Evolutionary conservation across 768 basidiomycete genomes (phyloP).

Genomic region (Rhodosporidiobolus sp.): DNA sequence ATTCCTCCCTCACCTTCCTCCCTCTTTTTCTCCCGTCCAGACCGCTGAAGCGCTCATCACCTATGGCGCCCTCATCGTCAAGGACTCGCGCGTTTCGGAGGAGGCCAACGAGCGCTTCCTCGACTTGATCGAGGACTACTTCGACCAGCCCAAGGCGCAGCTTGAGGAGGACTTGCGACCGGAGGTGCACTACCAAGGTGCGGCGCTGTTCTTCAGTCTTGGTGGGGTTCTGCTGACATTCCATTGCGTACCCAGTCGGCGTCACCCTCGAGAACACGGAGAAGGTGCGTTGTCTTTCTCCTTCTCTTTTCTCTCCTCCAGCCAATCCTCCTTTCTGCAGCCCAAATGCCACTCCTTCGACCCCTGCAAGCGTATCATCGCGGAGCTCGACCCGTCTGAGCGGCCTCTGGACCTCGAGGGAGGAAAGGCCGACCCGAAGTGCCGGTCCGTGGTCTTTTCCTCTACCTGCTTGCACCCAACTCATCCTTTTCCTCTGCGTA

Average conservation of each 20-base stretch:
- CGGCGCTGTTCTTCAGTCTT: slow-evolving; percentile 7
- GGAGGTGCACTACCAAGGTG: slow-evolving; percentile 75
- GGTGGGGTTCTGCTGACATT: not conserved
- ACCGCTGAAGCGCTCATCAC: slow-evolving; percentile 75
- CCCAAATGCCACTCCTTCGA: slow-evolving; percentile 58
- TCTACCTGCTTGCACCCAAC: not conserved
- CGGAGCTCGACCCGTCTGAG: slow-evolving; percentile 68
- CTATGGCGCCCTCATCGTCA: slow-evolving; percentile 81
- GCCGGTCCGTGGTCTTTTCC: slow-evolving; percentile 56
- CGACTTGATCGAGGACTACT: slow-evolving; percentile 90
- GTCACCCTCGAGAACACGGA: slow-evolving; percentile 96
- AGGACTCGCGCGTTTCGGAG: slow-evolving; percentile 78
- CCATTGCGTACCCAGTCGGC: slow-evolving; percentile 56
- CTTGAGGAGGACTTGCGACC: slow-evolving; percentile 76
- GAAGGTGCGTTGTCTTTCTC: slow-evolving; percentile 54
- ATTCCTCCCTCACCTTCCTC: not conserved
- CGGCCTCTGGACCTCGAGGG: slow-evolving; percentile 68
- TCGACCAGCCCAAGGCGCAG: slow-evolving; percentile 63
- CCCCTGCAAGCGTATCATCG: slow-evolving; percentile 76
- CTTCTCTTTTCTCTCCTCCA: slow-evolving; percentile 50
- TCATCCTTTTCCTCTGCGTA: not conserved
- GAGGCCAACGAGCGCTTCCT: slow-evolving; percentile 77
- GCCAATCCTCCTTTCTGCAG: not conserved
- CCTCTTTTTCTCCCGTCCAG: slow-evolving; percentile 41
- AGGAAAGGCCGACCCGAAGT: slow-evolving; percentile 81